Conservation (phyloP, 768 basidiomycete species). For the Leccinum olivaceopallidum region DNA sequence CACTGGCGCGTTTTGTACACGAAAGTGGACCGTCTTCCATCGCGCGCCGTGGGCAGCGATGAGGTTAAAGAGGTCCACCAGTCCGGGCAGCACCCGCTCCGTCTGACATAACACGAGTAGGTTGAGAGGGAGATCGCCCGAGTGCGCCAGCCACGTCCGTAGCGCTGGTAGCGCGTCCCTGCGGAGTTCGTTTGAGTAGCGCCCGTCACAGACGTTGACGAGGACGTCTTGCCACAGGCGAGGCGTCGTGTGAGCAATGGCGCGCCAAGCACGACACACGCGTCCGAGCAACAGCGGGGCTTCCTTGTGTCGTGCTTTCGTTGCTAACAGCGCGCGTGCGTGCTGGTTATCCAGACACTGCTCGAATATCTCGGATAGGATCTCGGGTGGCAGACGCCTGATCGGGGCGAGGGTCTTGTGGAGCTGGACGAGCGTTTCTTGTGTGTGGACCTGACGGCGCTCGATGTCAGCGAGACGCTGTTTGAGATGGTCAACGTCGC, state of each 20-base stretch:
- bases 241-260: slow-evolving; percentile 26
- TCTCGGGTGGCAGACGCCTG: slow-evolving; percentile 27
- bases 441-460: slow-evolving; percentile 2
- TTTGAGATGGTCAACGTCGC: slow-evolving; percentile 10
- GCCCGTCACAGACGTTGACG: slow-evolving; percentile 22
- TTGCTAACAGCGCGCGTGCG: not conserved
- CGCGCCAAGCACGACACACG: slow-evolving; percentile 32
- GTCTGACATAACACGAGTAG: slow-evolving; percentile 23
- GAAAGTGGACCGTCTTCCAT: slow-evolving; percentile 25
- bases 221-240: slow-evolving; percentile 26
- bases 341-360: slow-evolving; percentile 14
- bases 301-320: slow-evolving; percentile 2
- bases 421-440: slow-evolving; percentile 17
- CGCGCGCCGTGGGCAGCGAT: slow-evolving; percentile 15
- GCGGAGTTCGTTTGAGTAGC: slow-evolving; percentile 21
- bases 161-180: slow-evolving; percentile 22
- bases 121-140: slow-evolving; percentile 23
- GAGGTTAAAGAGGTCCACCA: slow-evolving; percentile 20
- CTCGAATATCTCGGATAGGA: slow-evolving; percentile 29
- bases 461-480: slow-evolving; percentile 15
- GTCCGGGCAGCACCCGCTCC: slow-evolving; percentile 21
- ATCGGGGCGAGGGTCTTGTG: slow-evolving; percentile 21
- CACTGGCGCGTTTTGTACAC: slow-evolving; percentile 20
- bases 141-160: slow-evolving; percentile 23
- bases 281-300: slow-evolving; percentile 32